phyloP scores from a whole-genome alignment of 2,329 filamentous ascomycete species.

The Colletotrichum siamense region DNA sequence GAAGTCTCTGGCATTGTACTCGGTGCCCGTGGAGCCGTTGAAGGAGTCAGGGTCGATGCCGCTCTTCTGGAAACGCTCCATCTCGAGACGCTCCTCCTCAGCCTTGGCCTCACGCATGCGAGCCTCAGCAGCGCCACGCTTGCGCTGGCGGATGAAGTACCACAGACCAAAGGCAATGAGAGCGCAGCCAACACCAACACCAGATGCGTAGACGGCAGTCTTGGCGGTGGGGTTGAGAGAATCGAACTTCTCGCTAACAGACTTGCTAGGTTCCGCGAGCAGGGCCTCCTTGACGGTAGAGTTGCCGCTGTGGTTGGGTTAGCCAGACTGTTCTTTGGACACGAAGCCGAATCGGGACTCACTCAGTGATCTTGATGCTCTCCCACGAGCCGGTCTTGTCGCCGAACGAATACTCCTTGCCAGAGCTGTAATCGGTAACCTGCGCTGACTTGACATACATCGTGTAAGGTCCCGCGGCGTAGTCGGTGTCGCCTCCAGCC shows the following conservation, averaged over 20 bases:
- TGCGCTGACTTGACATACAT: constrained; percentile 73
- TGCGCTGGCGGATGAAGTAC: constrained; percentile 62
- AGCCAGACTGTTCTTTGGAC: background rate
- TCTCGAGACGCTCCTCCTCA: constrained; percentile 54
- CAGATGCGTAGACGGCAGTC: constrained; percentile 57
- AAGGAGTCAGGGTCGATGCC: constrained; percentile 56
- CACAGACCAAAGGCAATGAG: constrained; percentile 48
- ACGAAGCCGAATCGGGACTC: background rate
- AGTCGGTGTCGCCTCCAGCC: constrained; percentile 75
- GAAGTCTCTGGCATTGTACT: constrained; percentile 41
- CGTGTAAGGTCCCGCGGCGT: constrained; percentile 68
- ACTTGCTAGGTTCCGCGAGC: constrained; percentile 43
- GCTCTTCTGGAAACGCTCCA: constrained; percentile 53
- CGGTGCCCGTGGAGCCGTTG: constrained; percentile 35
- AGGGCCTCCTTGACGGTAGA: constrained; percentile 58
- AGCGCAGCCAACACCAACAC: constrained; percentile 48
- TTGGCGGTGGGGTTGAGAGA: constrained; percentile 55
- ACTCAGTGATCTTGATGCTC: constrained; percentile 61
- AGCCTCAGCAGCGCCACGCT: constrained; percentile 57
- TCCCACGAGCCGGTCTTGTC: constrained; percentile 67
- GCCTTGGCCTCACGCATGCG: constrained; percentile 47
- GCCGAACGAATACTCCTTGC: constrained; percentile 69
- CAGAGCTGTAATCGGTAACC: constrained; percentile 64
- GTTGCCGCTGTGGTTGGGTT: constrained; percentile 52
- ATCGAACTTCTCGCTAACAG: constrained; percentile 59